Conservation (phyloP, 495 filamentous ascomycete genomes). For the Hypomontagnella submonticulosa region DNA sequence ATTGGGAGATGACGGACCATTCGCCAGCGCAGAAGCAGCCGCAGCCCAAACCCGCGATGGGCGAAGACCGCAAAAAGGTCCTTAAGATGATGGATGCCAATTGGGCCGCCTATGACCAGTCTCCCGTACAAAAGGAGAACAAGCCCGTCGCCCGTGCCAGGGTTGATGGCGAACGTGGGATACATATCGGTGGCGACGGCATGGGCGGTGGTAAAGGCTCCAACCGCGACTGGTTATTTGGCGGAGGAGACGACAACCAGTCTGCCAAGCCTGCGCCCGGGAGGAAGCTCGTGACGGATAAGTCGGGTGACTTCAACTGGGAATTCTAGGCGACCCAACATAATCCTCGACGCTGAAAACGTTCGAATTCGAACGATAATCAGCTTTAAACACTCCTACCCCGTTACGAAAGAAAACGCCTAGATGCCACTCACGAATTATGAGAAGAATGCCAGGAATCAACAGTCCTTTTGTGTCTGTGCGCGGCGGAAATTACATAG, state of each 20-base stretch:
- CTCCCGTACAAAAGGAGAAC: constrained; percentile 65
- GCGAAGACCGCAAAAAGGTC: constrained; percentile 66
- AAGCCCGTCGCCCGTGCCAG: constrained; percentile 45
- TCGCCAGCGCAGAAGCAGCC: constrained; percentile 55
- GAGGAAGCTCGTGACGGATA: constrained; percentile 50
- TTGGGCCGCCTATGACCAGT: constrained; percentile 72
- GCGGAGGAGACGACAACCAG: constrained; percentile 62
- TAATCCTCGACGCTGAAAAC: constrained; percentile 45
- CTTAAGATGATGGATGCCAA: constrained; percentile 75
- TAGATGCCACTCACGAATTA: constrained; percentile 50
- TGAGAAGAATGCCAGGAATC: constrained; percentile 42
- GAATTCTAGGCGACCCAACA: constrained; percentile 61
- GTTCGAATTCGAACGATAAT: constrained; percentile 16
- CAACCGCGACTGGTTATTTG: constrained; percentile 69
- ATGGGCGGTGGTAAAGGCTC: constrained; percentile 77
- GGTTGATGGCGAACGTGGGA: constrained; percentile 54
- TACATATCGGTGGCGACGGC: constrained; percentile 73
- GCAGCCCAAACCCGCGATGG: constrained; percentile 45
- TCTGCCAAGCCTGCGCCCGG: constrained; percentile 45
- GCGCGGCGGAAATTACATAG: constrained; percentile 10
- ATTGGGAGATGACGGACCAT: constrained; percentile 76
- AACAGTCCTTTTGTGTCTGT: constrained; percentile 36
- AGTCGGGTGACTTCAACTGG: constrained; percentile 61
- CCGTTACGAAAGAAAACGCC: constrained; percentile 41
- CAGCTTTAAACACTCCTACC: constrained; percentile 6